Evolutionary conservation across 306 rosid species (phyloP), one percentile per base, ranked within the genome.

Genomic region (Quercus bicolor): DNA sequence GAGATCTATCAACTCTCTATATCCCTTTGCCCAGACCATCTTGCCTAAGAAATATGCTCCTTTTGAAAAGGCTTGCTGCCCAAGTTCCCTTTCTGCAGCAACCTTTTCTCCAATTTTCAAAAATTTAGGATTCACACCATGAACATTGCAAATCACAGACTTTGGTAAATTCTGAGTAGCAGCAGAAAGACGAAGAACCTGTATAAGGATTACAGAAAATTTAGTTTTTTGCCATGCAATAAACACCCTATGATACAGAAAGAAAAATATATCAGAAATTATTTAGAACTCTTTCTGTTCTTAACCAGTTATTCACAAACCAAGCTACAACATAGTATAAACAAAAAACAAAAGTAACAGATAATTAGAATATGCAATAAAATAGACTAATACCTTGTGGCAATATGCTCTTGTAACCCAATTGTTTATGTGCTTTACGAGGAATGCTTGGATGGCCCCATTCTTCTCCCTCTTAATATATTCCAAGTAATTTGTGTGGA

Each of bases 11-110:
- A 95, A 84, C 84, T 95, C 99, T 70, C 85, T 85, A 79, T 93
- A 93, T 62, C 98, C 98, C 87, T 95, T 95, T 40, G 99, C 98
- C 99, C 99, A 95, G 9, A 95, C 98, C 99, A 95, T 93, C 90
- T 95, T 95, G 64, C 99, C 99, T 80, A 95, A 83, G 94, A 93
- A 95, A 87, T 95, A 95, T 70, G 99, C 99, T 37, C 99, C 98
- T 86, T 93, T 89, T 20, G 99, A 88, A 83, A 95, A 95, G 51
- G 92, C 80, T 80, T 87, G 68, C 77, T 91, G 87, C 78, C 98
- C 99, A 55, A 73, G 82, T 85, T 95, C 97, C 88, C 84, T 93
- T 73, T 91, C 96, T 40, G 85, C 86, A 52, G 88, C 94, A 72
- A 95, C 69, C 82, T 85, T 91, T 74, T 93, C 99, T 76, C 98